phyloP scores from a whole-genome alignment of 805 yeast genomes.

The Suhomyces sp. region DNA sequence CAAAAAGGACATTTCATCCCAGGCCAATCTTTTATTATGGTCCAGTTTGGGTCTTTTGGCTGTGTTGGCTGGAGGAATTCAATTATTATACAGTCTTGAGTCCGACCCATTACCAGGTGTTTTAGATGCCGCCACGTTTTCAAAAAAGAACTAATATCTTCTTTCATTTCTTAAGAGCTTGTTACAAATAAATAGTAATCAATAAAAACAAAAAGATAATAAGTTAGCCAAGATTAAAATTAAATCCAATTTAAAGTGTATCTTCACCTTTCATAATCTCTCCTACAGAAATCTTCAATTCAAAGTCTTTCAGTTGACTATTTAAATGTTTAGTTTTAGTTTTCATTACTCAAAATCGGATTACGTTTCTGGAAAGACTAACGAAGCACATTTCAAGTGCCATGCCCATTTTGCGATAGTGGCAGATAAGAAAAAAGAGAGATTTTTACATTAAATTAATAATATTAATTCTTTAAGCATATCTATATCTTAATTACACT shows the following conservation, averaged over 20 bases:
- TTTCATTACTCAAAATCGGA: no score
- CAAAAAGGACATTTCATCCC: slow-evolving; percentile 63
- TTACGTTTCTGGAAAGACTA: no score
- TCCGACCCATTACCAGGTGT: slow-evolving; percentile 66
- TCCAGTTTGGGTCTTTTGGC: slow-evolving; percentile 48
- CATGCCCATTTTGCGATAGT: no score
- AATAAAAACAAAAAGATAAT: neutral
- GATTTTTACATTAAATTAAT: neutral
- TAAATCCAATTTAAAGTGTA: no score
- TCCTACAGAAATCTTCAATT: no score
- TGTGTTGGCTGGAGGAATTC: slow-evolving; percentile 50
- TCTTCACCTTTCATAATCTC: no score
- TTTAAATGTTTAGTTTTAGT: no score
- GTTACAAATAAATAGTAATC: neutral
- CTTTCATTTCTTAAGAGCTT: neutral
- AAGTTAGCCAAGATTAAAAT: neutral
- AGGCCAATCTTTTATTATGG: slow-evolving; percentile 71
- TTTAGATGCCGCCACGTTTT: slow-evolving; percentile 54
- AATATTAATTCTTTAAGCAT: no score
- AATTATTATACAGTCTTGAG: slow-evolving; percentile 53
- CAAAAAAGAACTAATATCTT: slow-evolving; percentile 29
- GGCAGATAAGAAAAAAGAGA: no score
- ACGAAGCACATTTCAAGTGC: no score
- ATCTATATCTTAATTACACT: no score
- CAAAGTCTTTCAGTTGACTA: no score